Evolutionary conservation across 768 basidiomycete species (phyloP), one percentile per base, ranked within the genome.

Genomic region (Boletus rubropictus): DNA sequence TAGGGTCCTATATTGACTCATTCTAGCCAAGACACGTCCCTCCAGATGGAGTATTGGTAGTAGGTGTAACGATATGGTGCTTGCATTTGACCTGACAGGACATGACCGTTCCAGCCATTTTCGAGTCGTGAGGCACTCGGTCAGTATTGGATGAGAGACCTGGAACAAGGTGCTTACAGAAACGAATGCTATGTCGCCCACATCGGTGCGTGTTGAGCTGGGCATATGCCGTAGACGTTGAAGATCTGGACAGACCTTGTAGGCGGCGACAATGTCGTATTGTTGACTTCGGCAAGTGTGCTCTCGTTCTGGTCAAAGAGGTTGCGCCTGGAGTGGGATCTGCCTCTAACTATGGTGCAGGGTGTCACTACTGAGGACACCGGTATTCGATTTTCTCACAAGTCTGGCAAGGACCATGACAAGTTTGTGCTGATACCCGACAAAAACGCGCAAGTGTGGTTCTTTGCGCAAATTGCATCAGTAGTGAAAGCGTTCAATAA

Each of bases 121-220:
- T 88, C 89, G 40, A 77, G 80, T 29, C 84, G 93, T 6, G 94
- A 96, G 64, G 90, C 94, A 0, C 69, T 89, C 7, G 96, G 96
- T 6, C 96, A 98, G 67, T 90, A 86, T 57, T 98, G 96, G 95
- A 84, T 98, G 77, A 89, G 82, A 68, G 95, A 97, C 61, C 67
- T 98, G 14, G 90, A 93, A 54, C 82, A 89, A 48, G 96, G 95
- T 9, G 75, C 80, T 14, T 98, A 86, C 66, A 80, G 90, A 49
- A 72, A 77, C 50, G 93, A 97, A 59, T 70, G 70, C 24, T 97
- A 97, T 61, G 84, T 97, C 41, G 95, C 94, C 5, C 95, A 98
- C 59, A 84, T 95, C 51, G 83, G 90, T 92, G 62, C 61, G 82
- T 58, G 15, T 32, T 15, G 21, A 24, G 33, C n/a, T 32, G n/a